phyloP scores from a whole-genome alignment of 371 early-diverging fungal species.

The Lichtheimia ornata region DNA sequence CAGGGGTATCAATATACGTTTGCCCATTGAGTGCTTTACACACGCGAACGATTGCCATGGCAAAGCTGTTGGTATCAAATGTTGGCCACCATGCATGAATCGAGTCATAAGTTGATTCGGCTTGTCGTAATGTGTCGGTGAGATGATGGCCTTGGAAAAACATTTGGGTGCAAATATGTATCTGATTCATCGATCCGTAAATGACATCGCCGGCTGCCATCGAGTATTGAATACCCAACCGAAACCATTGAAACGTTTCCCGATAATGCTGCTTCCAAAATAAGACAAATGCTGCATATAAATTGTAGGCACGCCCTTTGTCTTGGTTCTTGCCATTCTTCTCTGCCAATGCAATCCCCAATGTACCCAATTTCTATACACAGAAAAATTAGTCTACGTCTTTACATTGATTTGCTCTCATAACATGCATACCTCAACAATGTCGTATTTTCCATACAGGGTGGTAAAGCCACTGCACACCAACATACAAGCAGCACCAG shows the following conservation, averaged over 20 bases:
- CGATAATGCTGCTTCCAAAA: constrained; percentile 37
- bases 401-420: no score
- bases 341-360: constrained; percentile 21
- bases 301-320: constrained; percentile 32
- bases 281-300: constrained; percentile 32
- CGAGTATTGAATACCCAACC: constrained; percentile 12
- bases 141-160: constrained; percentile 24
- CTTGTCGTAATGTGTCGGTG: constrained; percentile 24
- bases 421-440: constrained; percentile 23
- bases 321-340: constrained; percentile 29
- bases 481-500: constrained; percentile 28
- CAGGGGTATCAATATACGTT: constrained; percentile 24
- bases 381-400: neutral
- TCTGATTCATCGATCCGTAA: constrained; percentile 32
- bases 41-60: constrained; percentile 39
- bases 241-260: constrained; percentile 21
- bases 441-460: constrained; percentile 20
- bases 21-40: constrained; percentile 42
- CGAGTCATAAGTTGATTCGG: constrained; percentile 34
- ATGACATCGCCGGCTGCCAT: constrained; percentile 43
- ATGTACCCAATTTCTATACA: neutral
- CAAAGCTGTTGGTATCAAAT: constrained; percentile 33
- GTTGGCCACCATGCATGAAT: constrained; percentile 41
- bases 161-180: constrained; percentile 26
- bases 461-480: constrained; percentile 32